Evolutionary conservation across 2,329 filamentous ascomycete genomes (phyloP), one percentile per base, ranked within the genome.

Genomic region (Cercospora sesami): DNA sequence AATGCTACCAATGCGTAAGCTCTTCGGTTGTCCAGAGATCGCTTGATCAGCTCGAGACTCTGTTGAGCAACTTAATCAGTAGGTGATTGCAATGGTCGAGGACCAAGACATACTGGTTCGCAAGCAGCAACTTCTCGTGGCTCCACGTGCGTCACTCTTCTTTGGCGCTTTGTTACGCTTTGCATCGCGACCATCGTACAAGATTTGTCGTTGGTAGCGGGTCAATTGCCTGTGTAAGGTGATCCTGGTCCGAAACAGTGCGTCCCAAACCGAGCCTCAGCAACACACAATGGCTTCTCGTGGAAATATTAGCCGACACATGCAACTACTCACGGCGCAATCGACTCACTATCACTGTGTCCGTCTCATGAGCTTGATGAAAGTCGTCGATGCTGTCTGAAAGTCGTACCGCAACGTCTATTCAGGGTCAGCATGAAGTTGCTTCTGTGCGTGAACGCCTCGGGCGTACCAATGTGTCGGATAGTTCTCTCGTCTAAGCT

Each of bases 1-100:
- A 70, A 26, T 7, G 58, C 64, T 53, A 71, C 65, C n/a, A 68
- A n/a, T 16, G 65, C 69, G 57, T 60, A 69, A 8, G 69, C 64
- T 31, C 45, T 51, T 28, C 36, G 55, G 31, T 65, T 51, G 42
- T 59, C 55, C 53, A 55, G 42, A 69, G 30, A 16, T 18, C 42
- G 36, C 36, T 51, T 64, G 45, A 63, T 60, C n/a, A 51, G 18
- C 9, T 64, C 67, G 12, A 69, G 45, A 23, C 42, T 51, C 66
- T 68, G 23, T 18, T 9, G 21, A 30, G 23, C 48, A 18, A 1
- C 6, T n/a, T 18, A 12, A 31, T 66, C 23, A 66, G 60, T 64
- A 21, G 33, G 9, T n/a, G 8, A 58, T 9, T n/a, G 33, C 36
- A 26, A 23, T 23, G 12, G 1, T 4, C 6, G 6, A 58, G n/a